Evolutionary conservation across 2,329 filamentous ascomycete species (phyloP).

Genomic region (Aspergillus tanneri): DNA sequence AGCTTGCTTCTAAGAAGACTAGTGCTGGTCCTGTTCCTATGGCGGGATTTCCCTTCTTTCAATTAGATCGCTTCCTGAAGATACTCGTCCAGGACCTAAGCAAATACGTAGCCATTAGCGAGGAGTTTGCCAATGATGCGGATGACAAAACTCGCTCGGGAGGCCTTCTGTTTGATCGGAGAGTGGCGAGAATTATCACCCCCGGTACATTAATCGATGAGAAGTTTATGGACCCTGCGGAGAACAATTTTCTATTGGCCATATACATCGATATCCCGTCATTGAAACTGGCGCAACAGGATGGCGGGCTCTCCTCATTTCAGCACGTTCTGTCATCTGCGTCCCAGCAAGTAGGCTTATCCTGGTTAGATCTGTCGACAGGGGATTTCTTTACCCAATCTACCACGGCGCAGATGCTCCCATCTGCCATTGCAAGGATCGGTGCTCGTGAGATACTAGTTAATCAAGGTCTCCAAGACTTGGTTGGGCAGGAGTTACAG

Average conservation of each 20-base stretch:
- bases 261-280: conserved; percentile 58
- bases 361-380: conserved; percentile 94
- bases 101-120: conserved; percentile 88
- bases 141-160: conserved; percentile 70
- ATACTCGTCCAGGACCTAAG: conserved; percentile 86
- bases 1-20: conserved; percentile 79
- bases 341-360: conserved; percentile 65
- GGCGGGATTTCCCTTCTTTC: conserved; percentile 92
- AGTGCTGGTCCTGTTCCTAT: conserved; percentile 77
- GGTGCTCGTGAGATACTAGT: conserved; percentile 82
- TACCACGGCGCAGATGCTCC: conserved; percentile 67
- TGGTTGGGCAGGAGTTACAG: conserved; percentile 62
- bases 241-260: conserved; percentile 88
- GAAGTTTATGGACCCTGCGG: conserved; percentile 90
- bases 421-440: conserved; percentile 80
- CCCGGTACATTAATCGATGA: conserved; percentile 96
- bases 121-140: conserved; percentile 79
- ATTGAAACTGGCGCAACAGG: conserved; percentile 23
- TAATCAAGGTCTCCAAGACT: conserved; percentile 60
- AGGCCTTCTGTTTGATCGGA: conserved; percentile 79
- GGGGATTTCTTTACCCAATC: conserved; percentile 88
- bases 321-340: conserved; percentile 33
- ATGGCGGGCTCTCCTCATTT: conserved; percentile 20
- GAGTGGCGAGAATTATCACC: conserved; percentile 83
- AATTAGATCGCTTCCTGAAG: conserved; percentile 90